A percentile compares a stretch with the other conserved stretches of the same genome.
These are phyloP conservation scores for Trypanosoma avium DNA, from an alignment of 208 protist genomes.

Conservation along the genomic window DNA sequence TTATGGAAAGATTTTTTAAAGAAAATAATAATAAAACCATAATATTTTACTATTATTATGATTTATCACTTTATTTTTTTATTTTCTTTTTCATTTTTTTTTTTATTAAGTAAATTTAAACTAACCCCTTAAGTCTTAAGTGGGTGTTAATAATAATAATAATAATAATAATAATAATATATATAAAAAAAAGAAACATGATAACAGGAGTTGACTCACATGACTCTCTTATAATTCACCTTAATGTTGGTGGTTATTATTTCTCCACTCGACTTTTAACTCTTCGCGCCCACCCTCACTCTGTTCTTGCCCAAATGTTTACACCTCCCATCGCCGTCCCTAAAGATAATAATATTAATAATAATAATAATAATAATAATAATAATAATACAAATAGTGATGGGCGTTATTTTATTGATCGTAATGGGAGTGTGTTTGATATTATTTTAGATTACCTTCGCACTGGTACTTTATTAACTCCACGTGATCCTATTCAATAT, in stretches of 20 bases:
- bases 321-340: constrained; percentile 20
- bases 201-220: background rate
- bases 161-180: background rate
- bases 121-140: constrained; percentile 1
- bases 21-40: background rate
- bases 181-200: background rate
- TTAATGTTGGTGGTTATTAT: constrained; percentile 29
- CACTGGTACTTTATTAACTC: constrained; percentile 13
- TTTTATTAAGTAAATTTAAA: constrained; percentile 2
- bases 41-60: background rate
- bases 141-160: background rate
- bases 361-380: too few species aligned
- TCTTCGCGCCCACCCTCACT: constrained; percentile 21
- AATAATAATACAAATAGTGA: too few species aligned
- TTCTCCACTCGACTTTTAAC: constrained; percentile 18
- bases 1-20: background rate
- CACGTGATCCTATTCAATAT: constrained; percentile 17
- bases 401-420: constrained; percentile 31
- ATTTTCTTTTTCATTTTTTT: constrained; percentile 7
- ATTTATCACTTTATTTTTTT: background rate
- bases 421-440: constrained; percentile 23
- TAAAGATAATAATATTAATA: constrained; percentile 8
- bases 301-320: constrained; percentile 27
- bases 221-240: constrained; percentile 12
- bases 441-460: constrained; percentile 32